Base-by-base conservation (phyloP, 352 stramenopile species). In the Pythium utonaiense region DNA sequence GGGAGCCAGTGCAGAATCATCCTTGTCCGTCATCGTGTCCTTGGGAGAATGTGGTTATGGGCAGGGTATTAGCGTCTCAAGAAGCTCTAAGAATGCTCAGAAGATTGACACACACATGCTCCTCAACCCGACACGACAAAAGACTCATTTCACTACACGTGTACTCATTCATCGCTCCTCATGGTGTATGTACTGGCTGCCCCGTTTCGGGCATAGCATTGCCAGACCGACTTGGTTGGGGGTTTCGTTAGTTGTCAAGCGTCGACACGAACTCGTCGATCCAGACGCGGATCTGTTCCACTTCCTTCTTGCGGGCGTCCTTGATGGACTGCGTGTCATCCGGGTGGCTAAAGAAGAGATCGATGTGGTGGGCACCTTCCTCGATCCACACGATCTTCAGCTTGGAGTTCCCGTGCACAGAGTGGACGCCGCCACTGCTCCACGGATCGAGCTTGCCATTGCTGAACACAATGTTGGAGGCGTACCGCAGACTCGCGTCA, bases 381-480 rank as follows among this genome's bases (percentile, higher is more conserved):
- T 78, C 71, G 33, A 96, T 92, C 27, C 67, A 62, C 33, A 94
- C 69, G 33, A 97, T 67, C 22, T 67, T 76, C 45, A 89, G 69
- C 51, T 82, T 86, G 31, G 80, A 71, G 48, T 71, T 70, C 19
- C 75, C 64, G 1, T 80, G 80, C 19, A 77, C 67, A 6, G 76
- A 53, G 25, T 83, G 78, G 16, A 98, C 90, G 17, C 93, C 95
- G 6, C 80, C 93, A 33, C 83, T 85, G 64, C 76, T 89, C 96
- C 95, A 98, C 6, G 96, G 96, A 61, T 98, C 96, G 6, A 97
- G 67, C 16, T 94, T 67, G 14, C 96, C 96, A 69, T 98, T 98
- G 53, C 88, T 97, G 53, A 98, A 98, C 16, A 98, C 86, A 55
- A 98, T 98, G 60, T 98, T 98, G 30, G 91, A 97, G 22, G 77